These are phyloP conservation scores for Aspergillus proliferans DNA, from an alignment of 2,329 filamentous ascomycete genomes.

Conservation along the genomic window DNA sequence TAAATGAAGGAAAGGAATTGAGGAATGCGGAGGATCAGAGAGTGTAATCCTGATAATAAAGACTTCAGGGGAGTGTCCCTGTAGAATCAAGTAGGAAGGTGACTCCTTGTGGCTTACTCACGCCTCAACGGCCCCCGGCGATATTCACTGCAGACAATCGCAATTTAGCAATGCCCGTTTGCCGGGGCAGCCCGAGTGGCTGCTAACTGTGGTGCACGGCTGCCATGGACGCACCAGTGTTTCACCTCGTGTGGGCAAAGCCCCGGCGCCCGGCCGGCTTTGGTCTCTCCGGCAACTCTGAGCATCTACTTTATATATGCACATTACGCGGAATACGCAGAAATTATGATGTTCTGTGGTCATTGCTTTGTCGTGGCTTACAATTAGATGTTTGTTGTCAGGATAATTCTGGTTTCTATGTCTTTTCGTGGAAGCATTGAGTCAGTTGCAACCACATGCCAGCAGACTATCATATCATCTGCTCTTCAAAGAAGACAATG, in stretches of 20 bases:
- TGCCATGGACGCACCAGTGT: slow-evolving; percentile 7
- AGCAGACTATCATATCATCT: no score
- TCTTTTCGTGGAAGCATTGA: no score
- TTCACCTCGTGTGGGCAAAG: slow-evolving; percentile 4
- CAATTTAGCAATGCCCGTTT: background rate
- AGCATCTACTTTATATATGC: background rate
- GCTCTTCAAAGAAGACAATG: no score
- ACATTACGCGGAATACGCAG: no score
- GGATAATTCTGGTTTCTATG: no score
- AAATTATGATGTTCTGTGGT: no score
- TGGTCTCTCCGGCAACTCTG: slow-evolving; percentile 19
- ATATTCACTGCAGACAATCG: slow-evolving; percentile 1
- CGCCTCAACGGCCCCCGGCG: background rate
- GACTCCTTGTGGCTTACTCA: background rate
- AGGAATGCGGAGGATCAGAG: background rate
- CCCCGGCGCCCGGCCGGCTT: background rate
- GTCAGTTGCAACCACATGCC: no score
- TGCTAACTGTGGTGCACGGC: background rate
- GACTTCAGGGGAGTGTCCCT: background rate
- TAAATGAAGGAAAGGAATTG: background rate
- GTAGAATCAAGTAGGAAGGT: background rate
- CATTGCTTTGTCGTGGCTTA: no score
- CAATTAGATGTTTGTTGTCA: no score
- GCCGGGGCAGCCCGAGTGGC: no score
- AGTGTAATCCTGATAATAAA: background rate